Conservation (phyloP, 495 filamentous ascomycete species). For the Penicillium maclennaniae region DNA sequence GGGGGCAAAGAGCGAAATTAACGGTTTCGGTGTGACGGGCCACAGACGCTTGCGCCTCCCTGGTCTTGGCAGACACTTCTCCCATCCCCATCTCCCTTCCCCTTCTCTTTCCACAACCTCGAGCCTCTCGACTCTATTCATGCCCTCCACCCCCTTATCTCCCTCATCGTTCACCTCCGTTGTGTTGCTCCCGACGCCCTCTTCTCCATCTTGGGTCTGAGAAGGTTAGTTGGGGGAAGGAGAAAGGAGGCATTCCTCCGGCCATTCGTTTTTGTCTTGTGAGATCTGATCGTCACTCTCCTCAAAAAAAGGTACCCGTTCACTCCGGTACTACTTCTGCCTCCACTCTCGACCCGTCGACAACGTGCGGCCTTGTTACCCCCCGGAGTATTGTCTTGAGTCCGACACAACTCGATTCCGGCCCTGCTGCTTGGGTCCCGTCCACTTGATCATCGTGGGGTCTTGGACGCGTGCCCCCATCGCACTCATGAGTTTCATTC, state of each 20-base stretch:
- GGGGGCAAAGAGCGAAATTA: conserved; percentile 11
- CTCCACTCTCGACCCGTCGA: conserved; percentile 1
- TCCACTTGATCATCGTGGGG: conserved; percentile 22
- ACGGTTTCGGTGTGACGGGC: conserved; percentile 26
- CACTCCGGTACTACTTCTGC: neutral
- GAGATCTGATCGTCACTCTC: conserved; percentile 10
- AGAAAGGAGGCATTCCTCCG: conserved; percentile 50
- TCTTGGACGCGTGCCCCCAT: conserved; percentile 23
- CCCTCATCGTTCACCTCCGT: conserved; percentile 5
- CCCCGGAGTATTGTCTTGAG: conserved; percentile 1
- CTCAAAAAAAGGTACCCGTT: neutral
- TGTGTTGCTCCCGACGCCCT: conserved; percentile 30
- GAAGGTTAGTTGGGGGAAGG: conserved; percentile 34
- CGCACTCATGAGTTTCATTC: conserved; percentile 58
- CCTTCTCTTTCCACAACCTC: conserved; percentile 11
- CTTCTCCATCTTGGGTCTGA: conserved; percentile 30
- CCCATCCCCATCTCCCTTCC: conserved; percentile 35
- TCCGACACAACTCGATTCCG: conserved; percentile 7
- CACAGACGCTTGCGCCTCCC: conserved; percentile 38
- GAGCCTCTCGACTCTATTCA: neutral
- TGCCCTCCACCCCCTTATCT: conserved; percentile 1
- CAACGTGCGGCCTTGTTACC: neutral
- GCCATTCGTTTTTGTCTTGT: conserved; percentile 44
- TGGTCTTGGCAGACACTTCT: conserved; percentile 38
- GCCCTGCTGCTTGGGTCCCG: conserved; percentile 23